These are phyloP conservation scores for Cladosporium colombiae DNA, from an alignment of 2,329 filamentous ascomycete species.

Conservation along the genomic window DNA sequence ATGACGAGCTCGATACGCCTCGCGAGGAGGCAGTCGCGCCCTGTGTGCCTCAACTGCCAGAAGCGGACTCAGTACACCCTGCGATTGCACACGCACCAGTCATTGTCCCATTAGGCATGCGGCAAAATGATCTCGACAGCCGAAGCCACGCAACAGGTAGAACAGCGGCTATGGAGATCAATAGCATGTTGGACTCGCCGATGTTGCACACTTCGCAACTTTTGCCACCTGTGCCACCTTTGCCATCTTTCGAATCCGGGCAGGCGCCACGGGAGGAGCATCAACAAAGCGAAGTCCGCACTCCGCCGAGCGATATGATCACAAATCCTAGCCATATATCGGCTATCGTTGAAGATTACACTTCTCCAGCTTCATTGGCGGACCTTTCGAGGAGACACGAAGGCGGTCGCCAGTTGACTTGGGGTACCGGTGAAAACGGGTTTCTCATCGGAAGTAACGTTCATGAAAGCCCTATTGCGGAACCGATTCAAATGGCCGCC, in stretches of 20 bases:
- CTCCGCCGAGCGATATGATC: not conserved
- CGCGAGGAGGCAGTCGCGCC: not conserved
- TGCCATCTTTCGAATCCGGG: not conserved
- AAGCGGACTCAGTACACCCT: not conserved
- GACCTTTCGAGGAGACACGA: constrained; percentile 26
- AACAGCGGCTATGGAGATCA: not conserved
- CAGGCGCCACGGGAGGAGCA: not conserved
- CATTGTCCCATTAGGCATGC: not conserved
- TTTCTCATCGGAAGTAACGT: constrained; percentile 19
- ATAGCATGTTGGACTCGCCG: not conserved
- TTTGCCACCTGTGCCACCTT: not conserved
- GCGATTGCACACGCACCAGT: not conserved
- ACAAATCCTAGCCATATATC: not conserved
- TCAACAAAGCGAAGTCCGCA: constrained; percentile 7
- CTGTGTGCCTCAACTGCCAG: not conserved
- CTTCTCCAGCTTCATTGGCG: constrained; percentile 25
- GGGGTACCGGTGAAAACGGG: constrained; percentile 13
- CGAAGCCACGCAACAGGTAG: no score
- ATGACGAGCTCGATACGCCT: not conserved
- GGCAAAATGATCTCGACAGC: not conserved
- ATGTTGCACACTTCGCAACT: not conserved
- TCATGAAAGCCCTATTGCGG: not conserved
- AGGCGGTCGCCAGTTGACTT: constrained; percentile 14
- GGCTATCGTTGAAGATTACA: constrained; percentile 16
- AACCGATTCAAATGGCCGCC: constrained; percentile 9